Evolutionary conservation across 208 protist genomes (phyloP), one percentile per base, ranked within the genome.

Genomic region (Trypanosoma melophagium): DNA sequence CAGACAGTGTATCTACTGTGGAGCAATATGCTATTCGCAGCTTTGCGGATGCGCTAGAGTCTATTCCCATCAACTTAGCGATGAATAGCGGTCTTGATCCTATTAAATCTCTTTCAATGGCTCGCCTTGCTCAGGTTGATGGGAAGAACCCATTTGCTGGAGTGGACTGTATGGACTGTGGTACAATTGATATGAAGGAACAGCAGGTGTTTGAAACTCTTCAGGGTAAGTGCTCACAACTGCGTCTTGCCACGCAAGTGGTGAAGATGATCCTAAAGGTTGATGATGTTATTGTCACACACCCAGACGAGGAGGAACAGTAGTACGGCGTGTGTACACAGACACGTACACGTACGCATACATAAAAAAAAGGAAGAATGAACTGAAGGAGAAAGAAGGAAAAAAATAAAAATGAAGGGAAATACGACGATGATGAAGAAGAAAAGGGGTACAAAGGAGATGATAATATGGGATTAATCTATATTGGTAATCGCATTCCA

Each of bases 201-300:
- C 98, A 99, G 86, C 57, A 85, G 38, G 99, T 99, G 10, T 99
- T 99, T 59, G 99, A 99, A 77, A 99, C 99, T 7, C 89, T 99
- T 22, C 92, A 96, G 61, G 97, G 96, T 50, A 99, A 99, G 86
- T 97, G 95, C 79, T 98, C 99, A 68, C 99, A 99, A 92, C 83
- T 99, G 38, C 83, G 98, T 40, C 89, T 99, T 0, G 99, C 99
- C 10, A 99, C 98, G 50, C 99, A 99, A 81, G 97, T 99, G 13
- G 98, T 99, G 57, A 99, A 99, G 83, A 99, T 99, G 99, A 99
- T 99, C 67, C 86, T 99, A 19, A 99, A 99, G 92, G 99, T 99
- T 49, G 99, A 99, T 84, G 99, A 99, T 81, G 96, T 99, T 41
- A 99, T 99, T 51, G 75, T 93, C n/a, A 93, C 88, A 31, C 82